Percentiles rank a stretch among this genome's conserved stretches.
phyloP scores from a whole-genome alignment of 1,139 yeast species.

The Suhomyces bribrorum region DNA sequence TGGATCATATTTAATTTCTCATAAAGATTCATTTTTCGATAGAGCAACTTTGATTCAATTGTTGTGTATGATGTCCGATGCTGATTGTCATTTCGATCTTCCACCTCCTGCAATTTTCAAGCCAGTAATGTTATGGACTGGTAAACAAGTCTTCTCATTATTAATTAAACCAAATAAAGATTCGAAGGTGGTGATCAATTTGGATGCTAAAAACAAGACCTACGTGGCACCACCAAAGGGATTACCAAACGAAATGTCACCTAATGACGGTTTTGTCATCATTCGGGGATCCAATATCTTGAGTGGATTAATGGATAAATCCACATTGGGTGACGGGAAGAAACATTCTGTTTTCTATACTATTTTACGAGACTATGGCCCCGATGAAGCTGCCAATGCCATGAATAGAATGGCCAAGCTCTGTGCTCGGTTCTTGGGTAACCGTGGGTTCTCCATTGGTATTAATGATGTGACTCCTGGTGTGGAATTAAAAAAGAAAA shows the following conservation, averaged over 20 bases:
- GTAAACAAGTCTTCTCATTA: constrained; percentile 89
- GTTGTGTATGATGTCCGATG: constrained; percentile 96
- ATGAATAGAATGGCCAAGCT: constrained; percentile 99
- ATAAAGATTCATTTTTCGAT: constrained; percentile 90
- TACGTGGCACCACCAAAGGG: constrained; percentile 68
- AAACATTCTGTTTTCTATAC: constrained; percentile 96
- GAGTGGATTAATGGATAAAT: constrained; percentile 96
- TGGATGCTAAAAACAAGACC: constrained; percentile 94
- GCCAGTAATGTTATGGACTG: constrained; percentile 93
- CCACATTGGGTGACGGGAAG: constrained; percentile 95
- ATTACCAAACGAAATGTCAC: constrained; percentile 90
- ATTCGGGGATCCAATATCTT: constrained; percentile 87
- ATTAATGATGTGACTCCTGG: constrained; percentile 98
- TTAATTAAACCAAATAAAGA: constrained; percentile 78
- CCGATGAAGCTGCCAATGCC: constrained; percentile 91
- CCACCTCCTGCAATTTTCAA: constrained; percentile 95
- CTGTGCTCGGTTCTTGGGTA: constrained; percentile 93
- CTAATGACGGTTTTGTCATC: constrained; percentile 91
- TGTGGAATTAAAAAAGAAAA: constrained; percentile 66
- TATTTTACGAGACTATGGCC: constrained; percentile 91
- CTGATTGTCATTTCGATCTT: constrained; percentile 78
- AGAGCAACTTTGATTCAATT: constrained; percentile 82
- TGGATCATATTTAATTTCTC: constrained; percentile 89
- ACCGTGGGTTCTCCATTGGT: constrained; percentile 96
- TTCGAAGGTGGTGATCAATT: constrained; percentile 80